Base-by-base conservation (phyloP, 208 protist genomes). In the Angomonas deanei region DNA sequence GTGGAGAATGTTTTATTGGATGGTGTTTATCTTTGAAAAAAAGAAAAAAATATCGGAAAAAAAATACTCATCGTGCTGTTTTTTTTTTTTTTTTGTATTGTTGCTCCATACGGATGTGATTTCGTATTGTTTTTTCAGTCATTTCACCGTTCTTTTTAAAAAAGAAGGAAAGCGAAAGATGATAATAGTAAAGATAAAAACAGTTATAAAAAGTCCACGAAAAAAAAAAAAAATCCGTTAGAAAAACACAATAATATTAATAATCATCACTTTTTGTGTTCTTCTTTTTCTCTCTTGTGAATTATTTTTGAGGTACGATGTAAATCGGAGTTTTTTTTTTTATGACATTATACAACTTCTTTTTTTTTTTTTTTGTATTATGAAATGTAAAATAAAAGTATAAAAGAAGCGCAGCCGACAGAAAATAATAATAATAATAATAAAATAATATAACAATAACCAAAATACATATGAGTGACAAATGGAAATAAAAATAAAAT, bases 1-100 rank as follows among this genome's bases (percentile, higher is more conserved):
- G 38, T 76, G 1, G 61, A 70, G 15, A 2, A n/a, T 5, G 54
- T 61, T 11, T 34, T 38, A 4, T 48, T 76, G 17, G 70, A 76
- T 38, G 70, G 64, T 5, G 64, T 63, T n/a, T n/a, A n/a, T n/a
- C n/a, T n/a, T n/a, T n/a, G n/a, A n/a, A n/a, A n/a, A n/a, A n/a
- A n/a, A n/a, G n/a, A n/a, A n/a, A n/a, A n/a, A n/a, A n/a, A n/a
- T 15, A 42, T 8, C 34, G 15, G 34, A 8, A 42, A 15, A 42
- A 42, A 42, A 42, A 42, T 8, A 42, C 34, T 53, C 46, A 38
- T 57, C 33, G 32, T 54, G 2, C 17, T 57, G 11, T 42, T 60
- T 61, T 68, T 26, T 52, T 59, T 42, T 15, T 42, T n/a, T 42
- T 42, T 42, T 42, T 42, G 36, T 42, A n/a, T 42, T 42, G n/a